Base-by-base conservation (phyloP, 331 rosid genomes). In the Arachis monticola region DNA sequence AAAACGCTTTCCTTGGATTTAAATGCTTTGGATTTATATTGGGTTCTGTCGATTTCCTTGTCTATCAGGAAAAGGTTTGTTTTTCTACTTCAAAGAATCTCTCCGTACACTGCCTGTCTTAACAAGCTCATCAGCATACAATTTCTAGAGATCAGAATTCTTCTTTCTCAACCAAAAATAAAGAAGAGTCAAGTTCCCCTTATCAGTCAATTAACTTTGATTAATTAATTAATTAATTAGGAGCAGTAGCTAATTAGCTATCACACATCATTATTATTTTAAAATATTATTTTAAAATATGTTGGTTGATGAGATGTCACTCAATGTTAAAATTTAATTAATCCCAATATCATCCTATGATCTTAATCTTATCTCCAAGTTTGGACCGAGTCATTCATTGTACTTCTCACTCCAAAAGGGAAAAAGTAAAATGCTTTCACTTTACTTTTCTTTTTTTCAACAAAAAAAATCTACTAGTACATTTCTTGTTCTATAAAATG, bases 181-280 rank as follows among this genome's bases (percentile, higher is more conserved):
- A 30, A 1, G n/a, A 30, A 27, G 31, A 50, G 27, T 7, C 41
- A 14, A 41, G 64, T 14, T 63, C 50, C 70, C 62, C 55, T 74
- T 17, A 7, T 5, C 55, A 53, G 62, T 76, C 80, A 76, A 67
- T 47, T 45, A 27, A 65, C 65, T 75, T 66, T 65, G 40, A 75
- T 44, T 51, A 11, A 13, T 66, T 65, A 27, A 40, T 2, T 40
- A 40, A 1, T 63, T 17, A 17, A 17, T 17, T 17, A 17, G 22
- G 22, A 17, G 22, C 22, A 17, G 22, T 17, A 17, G 22, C 22
- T 17, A 17, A 17, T 17, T 17, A 17, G 22, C 22, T 17, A 17
- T 17, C 22, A 17, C 22, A 17, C 22, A 17, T 17, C 22, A 17
- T 17, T 17, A 17, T 17, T 17, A 17, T 17, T 17, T 17, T 17